Evolutionary conservation across 2,329 filamentous ascomycete species (phyloP).

Genomic region (Penicillium griseofulvum): DNA sequence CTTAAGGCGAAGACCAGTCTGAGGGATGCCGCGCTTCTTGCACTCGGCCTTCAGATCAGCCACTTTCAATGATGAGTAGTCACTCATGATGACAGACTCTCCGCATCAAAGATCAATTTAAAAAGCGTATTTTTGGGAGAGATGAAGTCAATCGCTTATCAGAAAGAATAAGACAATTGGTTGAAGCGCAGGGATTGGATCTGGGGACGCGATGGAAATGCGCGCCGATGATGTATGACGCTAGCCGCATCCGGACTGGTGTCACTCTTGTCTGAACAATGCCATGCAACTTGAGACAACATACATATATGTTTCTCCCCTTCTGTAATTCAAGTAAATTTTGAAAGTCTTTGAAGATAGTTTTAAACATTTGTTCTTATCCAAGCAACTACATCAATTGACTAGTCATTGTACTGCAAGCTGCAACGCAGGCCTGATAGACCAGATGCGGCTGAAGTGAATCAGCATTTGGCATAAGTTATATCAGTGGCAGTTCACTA

Average conservation of each 20-base stretch:
- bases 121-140: not conserved
- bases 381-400: not conserved
- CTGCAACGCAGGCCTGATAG: not conserved
- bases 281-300: not conserved
- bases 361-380: not conserved
- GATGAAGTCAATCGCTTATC: not conserved
- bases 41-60: constrained; percentile 72
- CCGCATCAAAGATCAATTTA: constrained; percentile 7
- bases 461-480: not conserved
- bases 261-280: constrained; percentile 1
- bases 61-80: constrained; percentile 65
- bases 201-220: constrained; percentile 22
- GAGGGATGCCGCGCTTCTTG: constrained; percentile 66
- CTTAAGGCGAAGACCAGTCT: constrained; percentile 69
- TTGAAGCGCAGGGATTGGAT: constrained; percentile 12
- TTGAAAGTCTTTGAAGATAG: rapidly evolving
- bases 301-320: not conserved
- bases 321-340: not conserved
- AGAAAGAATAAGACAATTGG: constrained; percentile 1
- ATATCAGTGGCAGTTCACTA: not conserved
- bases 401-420: not conserved
- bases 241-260: constrained; percentile 15
- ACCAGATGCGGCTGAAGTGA: too few species aligned
- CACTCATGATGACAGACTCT: constrained; percentile 43
- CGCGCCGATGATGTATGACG: constrained; percentile 24